Evolutionary conservation across 2,329 filamentous ascomycete species (phyloP).

Genomic region (Penicillium sp.): DNA sequence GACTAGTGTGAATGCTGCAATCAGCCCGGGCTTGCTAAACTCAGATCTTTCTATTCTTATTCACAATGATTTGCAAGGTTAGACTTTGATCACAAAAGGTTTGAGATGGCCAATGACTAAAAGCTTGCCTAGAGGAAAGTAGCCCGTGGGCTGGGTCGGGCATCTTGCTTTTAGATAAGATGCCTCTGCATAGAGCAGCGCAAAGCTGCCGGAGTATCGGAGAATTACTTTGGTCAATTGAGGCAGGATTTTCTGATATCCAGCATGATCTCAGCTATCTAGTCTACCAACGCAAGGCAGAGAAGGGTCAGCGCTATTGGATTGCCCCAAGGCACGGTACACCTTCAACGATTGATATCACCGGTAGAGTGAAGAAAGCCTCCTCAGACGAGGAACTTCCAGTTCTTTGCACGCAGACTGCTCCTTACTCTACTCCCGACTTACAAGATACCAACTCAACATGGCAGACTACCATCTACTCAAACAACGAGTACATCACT

Average conservation of each 20-base stretch:
- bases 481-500: constrained; percentile 23
- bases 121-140: constrained; percentile 10
- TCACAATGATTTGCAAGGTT: constrained; percentile 26
- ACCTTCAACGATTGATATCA: constrained; percentile 13
- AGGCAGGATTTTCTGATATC: constrained; percentile 2
- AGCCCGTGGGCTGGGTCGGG: constrained; percentile 20
- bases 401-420: constrained; percentile 24
- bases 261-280: constrained; percentile 20
- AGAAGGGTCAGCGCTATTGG: constrained; percentile 17
- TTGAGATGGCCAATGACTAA: background rate
- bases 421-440: constrained; percentile 17
- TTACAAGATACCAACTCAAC: constrained; percentile 14
- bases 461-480: constrained; percentile 22
- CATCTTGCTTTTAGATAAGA: constrained; percentile 20
- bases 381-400: constrained; percentile 15
- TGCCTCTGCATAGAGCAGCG: constrained; percentile 18
- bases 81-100: background rate
- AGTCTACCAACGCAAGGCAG: constrained; percentile 12
- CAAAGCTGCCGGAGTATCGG: constrained; percentile 18
- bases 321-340: constrained; percentile 7
- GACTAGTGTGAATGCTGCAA: constrained; percentile 8
- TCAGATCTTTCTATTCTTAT: constrained; percentile 25
- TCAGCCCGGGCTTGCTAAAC: constrained; percentile 14
- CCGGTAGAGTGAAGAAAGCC: constrained; percentile 13
- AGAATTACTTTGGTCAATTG: constrained; percentile 19